Evolutionary conservation across 73 alveolate species (phyloP).

Genomic region (Paramecium pentaurelia): DNA sequence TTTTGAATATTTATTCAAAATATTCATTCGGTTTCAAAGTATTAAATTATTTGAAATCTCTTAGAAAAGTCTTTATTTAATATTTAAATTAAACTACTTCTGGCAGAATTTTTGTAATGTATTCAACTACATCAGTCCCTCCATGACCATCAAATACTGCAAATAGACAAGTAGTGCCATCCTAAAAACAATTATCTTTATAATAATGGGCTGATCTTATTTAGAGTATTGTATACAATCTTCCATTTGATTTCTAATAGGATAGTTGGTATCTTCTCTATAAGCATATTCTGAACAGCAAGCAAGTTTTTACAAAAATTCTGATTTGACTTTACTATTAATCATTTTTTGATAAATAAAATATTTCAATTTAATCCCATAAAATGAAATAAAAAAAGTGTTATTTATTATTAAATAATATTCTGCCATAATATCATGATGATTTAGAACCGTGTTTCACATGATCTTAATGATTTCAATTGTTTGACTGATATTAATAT

Average conservation of each 20-base stretch:
- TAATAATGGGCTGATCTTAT: conserved; percentile 49
- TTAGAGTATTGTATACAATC: conserved; percentile 72
- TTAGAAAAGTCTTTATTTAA: background rate
- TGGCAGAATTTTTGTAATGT: conserved; percentile 74
- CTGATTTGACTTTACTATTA: conserved; percentile 30
- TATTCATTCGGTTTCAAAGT: conserved; percentile 58
- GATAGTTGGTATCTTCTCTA: conserved; percentile 85
- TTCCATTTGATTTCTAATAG: conserved; percentile 90
- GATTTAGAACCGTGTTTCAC: conserved; percentile 32
- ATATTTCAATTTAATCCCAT: background rate
- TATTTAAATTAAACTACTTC: conserved; percentile 60
- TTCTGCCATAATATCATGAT: background rate
- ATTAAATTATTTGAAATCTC: conserved; percentile 45
- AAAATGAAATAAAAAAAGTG: background rate
- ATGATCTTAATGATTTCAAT: background rate
- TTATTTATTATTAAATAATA: background rate
- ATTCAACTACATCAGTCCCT: conserved; percentile 88
- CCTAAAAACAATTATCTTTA: conserved; percentile 77
- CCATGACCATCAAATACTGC: conserved; percentile 98
- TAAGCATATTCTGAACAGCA: conserved; percentile 65
- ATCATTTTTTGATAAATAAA: background rate
- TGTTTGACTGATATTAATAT: background rate
- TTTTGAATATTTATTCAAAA: conserved; percentile 63
- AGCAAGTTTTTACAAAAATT: background rate
- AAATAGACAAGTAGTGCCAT: conserved; percentile 79